Percentiles rank a stretch among this genome's conserved stretches.
Evolutionary conservation across 208 protist species (phyloP).

Genomic region (Zelonia costaricensis): DNA sequence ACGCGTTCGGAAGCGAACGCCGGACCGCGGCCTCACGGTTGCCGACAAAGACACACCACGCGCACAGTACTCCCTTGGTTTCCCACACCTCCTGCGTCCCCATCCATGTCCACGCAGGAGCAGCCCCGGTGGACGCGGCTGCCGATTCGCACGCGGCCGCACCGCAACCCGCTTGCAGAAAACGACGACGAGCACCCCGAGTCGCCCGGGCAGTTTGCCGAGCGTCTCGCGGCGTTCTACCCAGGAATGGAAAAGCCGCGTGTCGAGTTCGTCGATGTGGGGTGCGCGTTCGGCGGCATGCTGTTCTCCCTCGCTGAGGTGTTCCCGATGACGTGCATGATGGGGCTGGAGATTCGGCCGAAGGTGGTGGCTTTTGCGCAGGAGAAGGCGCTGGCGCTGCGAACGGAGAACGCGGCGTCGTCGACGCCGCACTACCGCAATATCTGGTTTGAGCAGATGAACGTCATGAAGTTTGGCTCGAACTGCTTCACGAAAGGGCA

Average conservation of each 20-base stretch:
- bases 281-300: conserved; percentile 98
- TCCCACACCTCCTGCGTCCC: not conserved
- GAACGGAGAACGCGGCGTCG: conserved; percentile 57
- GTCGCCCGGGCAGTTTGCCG: conserved; percentile 63
- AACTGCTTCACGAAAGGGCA: conserved; percentile 97
- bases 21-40: no score
- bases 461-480: conserved; percentile 98
- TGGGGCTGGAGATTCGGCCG: conserved; percentile 97
- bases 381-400: conserved; percentile 60
- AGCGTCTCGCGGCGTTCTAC: conserved; percentile 44
- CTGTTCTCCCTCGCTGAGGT: conserved; percentile 86
- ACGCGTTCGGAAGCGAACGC: no score
- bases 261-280: conserved; percentile 95
- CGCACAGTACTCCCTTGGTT: not conserved
- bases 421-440: conserved; percentile 92
- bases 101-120: conserved; percentile 15
- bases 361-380: conserved; percentile 95
- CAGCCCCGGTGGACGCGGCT: conserved; percentile 83
- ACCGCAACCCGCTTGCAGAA: conserved; percentile 93
- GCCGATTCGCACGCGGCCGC: conserved; percentile 89
- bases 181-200: conserved; percentile 88
- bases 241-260: conserved; percentile 34
- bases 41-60: no score
- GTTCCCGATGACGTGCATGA: conserved; percentile 92
- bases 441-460: conserved; percentile 94